These are phyloP conservation scores for Ustilago vetiveriae DNA, from an alignment of 1,284 basidiomycete genomes.

Conservation along the genomic window DNA sequence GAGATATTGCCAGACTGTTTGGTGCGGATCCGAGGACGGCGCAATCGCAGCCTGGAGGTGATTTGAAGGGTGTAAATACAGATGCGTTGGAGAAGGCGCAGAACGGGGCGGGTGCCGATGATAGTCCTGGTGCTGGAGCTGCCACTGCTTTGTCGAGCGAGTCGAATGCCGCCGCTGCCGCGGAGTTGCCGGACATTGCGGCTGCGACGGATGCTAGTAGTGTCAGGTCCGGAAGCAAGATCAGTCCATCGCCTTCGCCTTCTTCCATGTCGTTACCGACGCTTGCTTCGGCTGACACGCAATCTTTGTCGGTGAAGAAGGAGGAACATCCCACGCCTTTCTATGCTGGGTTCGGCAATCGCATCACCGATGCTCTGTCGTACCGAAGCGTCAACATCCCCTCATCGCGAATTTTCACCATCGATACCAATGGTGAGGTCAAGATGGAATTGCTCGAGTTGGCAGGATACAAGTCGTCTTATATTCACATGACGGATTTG, in stretches of 20 bases:
- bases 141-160: conserved; percentile 19
- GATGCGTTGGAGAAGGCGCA: conserved; percentile 14
- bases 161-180: background rate
- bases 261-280: conserved; percentile 18
- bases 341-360: conserved; percentile 97
- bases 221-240: conserved; percentile 4
- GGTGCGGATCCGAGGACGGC: conserved; percentile 70
- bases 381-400: conserved; percentile 96
- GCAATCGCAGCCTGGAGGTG: conserved; percentile 16
- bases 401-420: conserved; percentile 95
- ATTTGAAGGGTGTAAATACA: conserved; percentile 7
- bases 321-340: conserved; percentile 73
- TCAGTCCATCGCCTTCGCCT: background rate
- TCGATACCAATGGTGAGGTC: conserved; percentile 93
- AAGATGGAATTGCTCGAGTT: conserved; percentile 96
- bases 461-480: conserved; percentile 96
- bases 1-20: conserved; percentile 94
- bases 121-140: conserved; percentile 18
- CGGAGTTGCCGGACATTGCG: background rate
- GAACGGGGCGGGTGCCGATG: conserved; percentile 7
- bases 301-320: conserved; percentile 43
- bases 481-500: conserved; percentile 96
- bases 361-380: conserved; percentile 96
- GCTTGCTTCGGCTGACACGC: conserved; percentile 5
- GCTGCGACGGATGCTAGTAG: conserved; percentile 66